A percentile compares a stretch with the other conserved stretches of the same genome.
Conservation (phyloP, 2,329 filamentous ascomycete species). For the Coniochaeta prunicola region DNA sequence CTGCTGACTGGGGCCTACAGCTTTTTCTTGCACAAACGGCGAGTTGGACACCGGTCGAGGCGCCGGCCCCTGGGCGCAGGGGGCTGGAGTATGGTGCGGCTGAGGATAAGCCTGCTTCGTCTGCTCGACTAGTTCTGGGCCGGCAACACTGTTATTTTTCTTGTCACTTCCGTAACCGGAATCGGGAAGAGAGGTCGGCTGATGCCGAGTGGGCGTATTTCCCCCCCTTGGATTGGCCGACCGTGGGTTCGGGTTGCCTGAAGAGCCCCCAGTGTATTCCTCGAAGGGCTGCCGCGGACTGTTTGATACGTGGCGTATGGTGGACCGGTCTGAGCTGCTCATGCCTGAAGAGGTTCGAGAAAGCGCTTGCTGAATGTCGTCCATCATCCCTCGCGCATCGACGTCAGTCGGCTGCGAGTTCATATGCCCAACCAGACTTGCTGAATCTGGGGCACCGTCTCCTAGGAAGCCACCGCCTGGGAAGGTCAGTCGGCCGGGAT, state of each 20-base stretch:
- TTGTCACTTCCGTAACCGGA: constrained; percentile 1
- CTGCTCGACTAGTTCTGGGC: not conserved
- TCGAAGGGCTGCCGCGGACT: constrained; percentile 9
- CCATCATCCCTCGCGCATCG: constrained; percentile 14
- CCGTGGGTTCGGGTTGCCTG: not conserved
- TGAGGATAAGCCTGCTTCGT: not conserved
- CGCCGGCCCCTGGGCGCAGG: not conserved
- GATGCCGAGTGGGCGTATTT: not conserved
- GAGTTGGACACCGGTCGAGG: not conserved
- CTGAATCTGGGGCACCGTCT: constrained; percentile 7
- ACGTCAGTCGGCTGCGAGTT: constrained; percentile 17
- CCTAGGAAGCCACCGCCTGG: not conserved
- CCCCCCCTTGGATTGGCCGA: not conserved
- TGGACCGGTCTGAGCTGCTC: constrained; percentile 12
- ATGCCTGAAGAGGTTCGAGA: constrained; percentile 15
- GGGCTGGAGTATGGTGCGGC: not conserved
- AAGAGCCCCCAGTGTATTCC: not conserved
- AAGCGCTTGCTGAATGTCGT: constrained; percentile 13
- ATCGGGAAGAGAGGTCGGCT: not conserved
- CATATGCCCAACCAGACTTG: constrained; percentile 20
- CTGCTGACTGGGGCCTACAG: not conserved
- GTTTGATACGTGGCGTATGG: constrained; percentile 19
- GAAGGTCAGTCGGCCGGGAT: not conserved
- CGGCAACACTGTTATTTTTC: not conserved
- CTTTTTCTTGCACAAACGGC: not conserved